Evolutionary conservation across 1,284 basidiomycete species (phyloP).

Genomic region (Fistulina hepatica): DNA sequence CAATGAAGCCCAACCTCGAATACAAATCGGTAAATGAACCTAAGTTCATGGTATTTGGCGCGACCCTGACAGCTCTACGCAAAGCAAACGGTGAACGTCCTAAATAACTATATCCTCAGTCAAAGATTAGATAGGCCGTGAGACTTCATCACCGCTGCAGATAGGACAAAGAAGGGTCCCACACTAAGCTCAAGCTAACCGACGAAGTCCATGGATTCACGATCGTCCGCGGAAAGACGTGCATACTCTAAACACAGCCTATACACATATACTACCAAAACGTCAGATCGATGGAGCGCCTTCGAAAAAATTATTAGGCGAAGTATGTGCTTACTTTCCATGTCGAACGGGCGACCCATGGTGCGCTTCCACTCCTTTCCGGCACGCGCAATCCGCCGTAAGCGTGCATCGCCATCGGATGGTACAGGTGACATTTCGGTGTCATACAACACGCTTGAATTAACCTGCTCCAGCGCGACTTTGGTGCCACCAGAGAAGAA

Average conservation of each 20-base stretch:
- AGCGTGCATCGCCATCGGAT: conserved; percentile 51
- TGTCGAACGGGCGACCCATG: conserved; percentile 72
- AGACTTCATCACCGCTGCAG: too few relatives aligned
- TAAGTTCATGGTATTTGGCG: too few relatives aligned
- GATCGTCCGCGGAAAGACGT: conserved; percentile 72
- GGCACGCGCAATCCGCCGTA: conserved; percentile 75
- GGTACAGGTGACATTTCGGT: conserved; percentile 36
- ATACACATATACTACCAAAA: conserved; percentile 65
- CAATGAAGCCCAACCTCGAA: too few relatives aligned
- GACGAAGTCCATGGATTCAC: conserved; percentile 53
- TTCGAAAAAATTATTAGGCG: too few relatives aligned
- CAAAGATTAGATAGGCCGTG: too few relatives aligned
- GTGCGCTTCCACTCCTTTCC: conserved; percentile 86
- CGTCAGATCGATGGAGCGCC: conserved; percentile 8
- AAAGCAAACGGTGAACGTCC: too few relatives aligned
- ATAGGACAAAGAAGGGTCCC: too few relatives aligned
- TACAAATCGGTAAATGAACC: too few relatives aligned
- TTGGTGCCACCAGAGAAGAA: conserved; percentile 79
- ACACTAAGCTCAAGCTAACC: not conserved
- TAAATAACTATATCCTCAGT: too few relatives aligned
- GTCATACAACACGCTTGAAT: conserved; percentile 15
- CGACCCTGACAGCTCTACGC: too few relatives aligned
- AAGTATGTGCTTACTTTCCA: conserved; percentile 83
- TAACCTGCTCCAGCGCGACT: conserved; percentile 46
- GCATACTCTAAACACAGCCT: conserved; percentile 85